These are phyloP conservation scores for Fusarium dimerum DNA, from an alignment of 2,329 filamentous ascomycete species.

Conservation along the genomic window DNA sequence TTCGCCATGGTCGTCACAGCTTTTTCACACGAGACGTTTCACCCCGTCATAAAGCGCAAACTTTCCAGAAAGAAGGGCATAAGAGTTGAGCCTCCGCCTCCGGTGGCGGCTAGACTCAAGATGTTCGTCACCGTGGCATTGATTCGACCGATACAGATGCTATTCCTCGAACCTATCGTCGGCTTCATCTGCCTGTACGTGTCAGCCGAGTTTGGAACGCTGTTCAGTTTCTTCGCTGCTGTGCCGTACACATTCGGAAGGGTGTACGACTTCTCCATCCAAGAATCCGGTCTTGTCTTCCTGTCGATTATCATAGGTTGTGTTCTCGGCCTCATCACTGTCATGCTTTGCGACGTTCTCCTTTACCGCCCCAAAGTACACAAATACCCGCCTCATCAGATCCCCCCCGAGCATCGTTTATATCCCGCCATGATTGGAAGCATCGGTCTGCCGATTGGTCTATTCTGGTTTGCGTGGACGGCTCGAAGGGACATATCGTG, in stretches of 20 bases:
- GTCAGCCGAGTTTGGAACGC: conserved; percentile 51
- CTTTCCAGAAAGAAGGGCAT: conserved; percentile 39
- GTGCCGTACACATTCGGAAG: conserved; percentile 50
- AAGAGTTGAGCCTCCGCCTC: conserved; percentile 22
- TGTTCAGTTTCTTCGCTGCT: conserved; percentile 55
- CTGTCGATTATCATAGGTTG: conserved; percentile 48
- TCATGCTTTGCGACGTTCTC: conserved; percentile 42
- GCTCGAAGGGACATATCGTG: conserved; percentile 47
- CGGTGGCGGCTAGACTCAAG: conserved; percentile 27
- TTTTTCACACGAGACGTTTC: conserved; percentile 57
- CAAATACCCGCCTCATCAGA: conserved; percentile 35
- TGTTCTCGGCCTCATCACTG: conserved; percentile 42
- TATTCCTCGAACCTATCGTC: conserved; percentile 64
- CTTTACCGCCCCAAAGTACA: conserved; percentile 42
- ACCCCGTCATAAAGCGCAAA: conserved; percentile 48
- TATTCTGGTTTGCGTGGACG: conserved; percentile 65
- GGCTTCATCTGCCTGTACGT: conserved; percentile 54
- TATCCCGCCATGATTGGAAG: conserved; percentile 61
- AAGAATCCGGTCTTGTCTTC: conserved; percentile 47
- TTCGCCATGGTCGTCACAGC: conserved; percentile 38
- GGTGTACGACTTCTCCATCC: conserved; percentile 46
- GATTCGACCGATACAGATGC: conserved; percentile 56
- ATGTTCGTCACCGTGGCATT: conserved; percentile 45
- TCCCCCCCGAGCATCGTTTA: conserved; percentile 58
- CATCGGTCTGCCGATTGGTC: conserved; percentile 49